Evolutionary conservation across 495 filamentous ascomycete genomes (phyloP), one percentile per base, ranked within the genome.

Genomic region (Penicillium bovifimosum): DNA sequence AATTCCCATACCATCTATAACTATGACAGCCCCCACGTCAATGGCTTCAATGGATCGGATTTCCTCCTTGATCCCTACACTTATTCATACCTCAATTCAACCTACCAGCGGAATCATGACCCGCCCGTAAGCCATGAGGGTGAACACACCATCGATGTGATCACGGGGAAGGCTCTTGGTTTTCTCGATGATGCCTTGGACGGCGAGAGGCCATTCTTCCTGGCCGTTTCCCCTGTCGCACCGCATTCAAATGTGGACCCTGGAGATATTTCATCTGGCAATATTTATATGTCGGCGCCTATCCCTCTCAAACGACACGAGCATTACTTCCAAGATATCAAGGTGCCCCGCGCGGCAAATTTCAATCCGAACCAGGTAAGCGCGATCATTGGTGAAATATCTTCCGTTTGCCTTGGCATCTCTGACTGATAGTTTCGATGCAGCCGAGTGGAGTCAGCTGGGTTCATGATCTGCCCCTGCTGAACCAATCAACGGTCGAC

Each of bases 51-150:
- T 16, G 70, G 68, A 9, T 75, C 72, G 1, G 84, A 88, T 56
- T 87, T 89, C 44, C 73, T 88, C 1, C 73, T 89, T 2, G 86
- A 89, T 54, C 86, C 86, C 0, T 83, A 73, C 59, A 89, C 86
- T 1, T 90, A 90, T 62, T 76, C 74, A 14, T 89, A 90, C 63
- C 73, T 82, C 41, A 87, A 88, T 63, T 71, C 79, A 9, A 81
- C 75, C 7, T 86, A 78, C 56, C 83, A 87, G 55, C 78, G 84
- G 9, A 85, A 88, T 57, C 67, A 68, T 4, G 80, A 86, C 18
- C 53, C 69, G 0, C 83, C 83, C 1, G 68, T 76, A 18, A 82
- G 73, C 65, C 80, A 80, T 48, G 70, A 77, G 35, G 81, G 80
- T 6, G 62, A 79, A 29, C 77, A 88, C 61, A 76, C 77, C 0